Base-by-base conservation (phyloP, 768 basidiomycete species). In the Termitomyces sp. region DNA sequence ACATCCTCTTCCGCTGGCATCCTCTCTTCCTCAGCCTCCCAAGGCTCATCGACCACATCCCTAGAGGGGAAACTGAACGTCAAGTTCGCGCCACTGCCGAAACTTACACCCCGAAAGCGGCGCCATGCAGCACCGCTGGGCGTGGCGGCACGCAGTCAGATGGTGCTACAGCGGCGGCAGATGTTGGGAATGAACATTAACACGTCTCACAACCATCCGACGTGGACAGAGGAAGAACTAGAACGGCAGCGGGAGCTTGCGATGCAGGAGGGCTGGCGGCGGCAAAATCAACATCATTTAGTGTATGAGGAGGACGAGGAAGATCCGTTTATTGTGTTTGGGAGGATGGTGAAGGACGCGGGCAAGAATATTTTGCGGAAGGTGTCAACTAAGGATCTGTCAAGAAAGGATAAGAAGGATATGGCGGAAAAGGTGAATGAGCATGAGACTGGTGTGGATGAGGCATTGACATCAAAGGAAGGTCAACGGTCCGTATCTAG, bases 41-140 rank as follows among this genome's bases (percentile, higher is more conserved):
- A 74, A 43, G 41, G 67, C 57, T 51, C 61, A 4, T 66, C 71
- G 3, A 67, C 66, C 41, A 79, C 79, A 33, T 76, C 77, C 3
- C 59, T 62, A 3, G 36, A 52, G 11, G 67, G 64, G 13, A 60
- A 55, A 18, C 65, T 73, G 40, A 77, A 71, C 51, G 77, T 87
- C 45, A 79, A 74, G 60, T 87, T 87, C 55, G 85, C 85, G 1
- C 85, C 85, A 0, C 70, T 87, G 24, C 85, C 85, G 1, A 72
- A 79, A 56, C 67, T 78, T 1, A 80, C 75, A 20, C 79, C 80
- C 3, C 74, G 77, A 22, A 78, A 77, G 62, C 76, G 79, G 46
- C 75, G 78, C 22, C 81, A 76, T 5, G 66, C 72, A 38, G 71
- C 73, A 4, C 85, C 84, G 5, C 69, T 86, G 3, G 85, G 85